phyloP scores from a whole-genome alignment of 73 alveolate genomes.

The Blepharisma stoltei region DNA sequence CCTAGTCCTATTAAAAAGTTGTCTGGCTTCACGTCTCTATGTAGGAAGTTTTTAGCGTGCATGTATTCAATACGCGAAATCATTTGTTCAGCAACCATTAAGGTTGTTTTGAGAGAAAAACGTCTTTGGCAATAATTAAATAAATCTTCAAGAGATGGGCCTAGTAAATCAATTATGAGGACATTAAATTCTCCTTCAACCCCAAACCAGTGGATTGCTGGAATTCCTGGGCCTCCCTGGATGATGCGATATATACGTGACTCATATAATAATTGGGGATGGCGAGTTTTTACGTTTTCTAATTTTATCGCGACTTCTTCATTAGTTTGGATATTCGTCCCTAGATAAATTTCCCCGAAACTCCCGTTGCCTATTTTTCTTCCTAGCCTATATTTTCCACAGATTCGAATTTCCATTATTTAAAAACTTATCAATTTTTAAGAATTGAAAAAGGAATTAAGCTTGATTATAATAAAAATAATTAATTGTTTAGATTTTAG shows the following conservation, averaged over 20 bases:
- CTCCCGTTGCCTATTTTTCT: conserved; percentile 60
- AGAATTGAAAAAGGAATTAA: not conserved
- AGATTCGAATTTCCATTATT: conserved; percentile 59
- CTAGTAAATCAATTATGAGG: conserved; percentile 95
- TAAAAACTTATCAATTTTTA: not conserved
- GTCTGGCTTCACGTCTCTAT: conserved; percentile 96
- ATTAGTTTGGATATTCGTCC: conserved; percentile 61
- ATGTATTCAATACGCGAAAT: conserved; percentile 84
- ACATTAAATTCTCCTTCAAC: conserved; percentile 95
- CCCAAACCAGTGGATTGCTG: conserved; percentile 92
- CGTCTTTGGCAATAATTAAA: conserved; percentile 81
- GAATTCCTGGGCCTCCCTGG: conserved; percentile 81
- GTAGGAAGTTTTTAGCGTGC: conserved; percentile 91
- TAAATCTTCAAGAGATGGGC: conserved; percentile 93
- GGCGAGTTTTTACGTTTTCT: conserved; percentile 56
- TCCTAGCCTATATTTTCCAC: conserved; percentile 72
- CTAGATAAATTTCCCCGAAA: conserved; percentile 61
- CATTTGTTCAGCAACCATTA: conserved; percentile 83
- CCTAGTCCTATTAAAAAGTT: conserved; percentile 93
- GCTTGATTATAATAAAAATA: too few relatives aligned
- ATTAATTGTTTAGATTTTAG: too few relatives aligned
- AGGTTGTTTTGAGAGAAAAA: conserved; percentile 81
- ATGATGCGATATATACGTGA: conserved; percentile 57
- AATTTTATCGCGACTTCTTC: conserved; percentile 88
- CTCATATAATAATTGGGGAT: conserved; percentile 72